phyloP scores from a whole-genome alignment of 805 yeast genomes.

The Kregervanrija pseudodelftensis region DNA sequence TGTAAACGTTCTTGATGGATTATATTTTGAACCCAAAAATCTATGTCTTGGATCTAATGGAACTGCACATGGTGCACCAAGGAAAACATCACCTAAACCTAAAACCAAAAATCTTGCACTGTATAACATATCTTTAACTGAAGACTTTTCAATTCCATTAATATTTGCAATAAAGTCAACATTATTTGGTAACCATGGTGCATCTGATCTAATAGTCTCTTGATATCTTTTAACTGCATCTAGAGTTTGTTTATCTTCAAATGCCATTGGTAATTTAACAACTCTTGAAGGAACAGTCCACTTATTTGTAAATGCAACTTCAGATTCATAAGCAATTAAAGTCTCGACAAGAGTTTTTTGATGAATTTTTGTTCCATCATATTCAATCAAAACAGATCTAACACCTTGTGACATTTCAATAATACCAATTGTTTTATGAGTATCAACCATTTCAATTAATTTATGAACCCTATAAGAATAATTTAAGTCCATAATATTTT shows the following conservation, averaged over 20 bases:
- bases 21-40: slow-evolving; percentile 86
- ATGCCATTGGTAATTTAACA: slow-evolving; percentile 88
- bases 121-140: slow-evolving; percentile 78
- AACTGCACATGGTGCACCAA: slow-evolving; percentile 98
- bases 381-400: slow-evolving; percentile 87
- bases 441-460: slow-evolving; percentile 64
- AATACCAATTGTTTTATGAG: slow-evolving; percentile 66
- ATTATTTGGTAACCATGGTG: slow-evolving; percentile 98
- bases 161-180: slow-evolving; percentile 91
- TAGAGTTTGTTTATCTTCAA: slow-evolving; percentile 84
- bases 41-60: slow-evolving; percentile 97
- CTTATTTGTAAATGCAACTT: slow-evolving; percentile 62
- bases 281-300: slow-evolving; percentile 86
- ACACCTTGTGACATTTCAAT: slow-evolving; percentile 98
- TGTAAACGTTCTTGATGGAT: slow-evolving; percentile 93
- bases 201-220: slow-evolving; percentile 87
- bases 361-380: slow-evolving; percentile 50
- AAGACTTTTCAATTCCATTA: slow-evolving; percentile 70
- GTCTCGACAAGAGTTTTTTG: slow-evolving; percentile 59
- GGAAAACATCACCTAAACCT: slow-evolving; percentile 94
- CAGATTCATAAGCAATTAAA: slow-evolving; percentile 68
- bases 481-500: slow-evolving; percentile 77
- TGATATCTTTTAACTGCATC: slow-evolving; percentile 86
- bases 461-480: slow-evolving; percentile 79
- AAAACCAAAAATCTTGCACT: slow-evolving; percentile 85